These are phyloP conservation scores for Eimeria acervulina DNA, from an alignment of 169 alveolate genomes.

Conservation along the genomic window DNA sequence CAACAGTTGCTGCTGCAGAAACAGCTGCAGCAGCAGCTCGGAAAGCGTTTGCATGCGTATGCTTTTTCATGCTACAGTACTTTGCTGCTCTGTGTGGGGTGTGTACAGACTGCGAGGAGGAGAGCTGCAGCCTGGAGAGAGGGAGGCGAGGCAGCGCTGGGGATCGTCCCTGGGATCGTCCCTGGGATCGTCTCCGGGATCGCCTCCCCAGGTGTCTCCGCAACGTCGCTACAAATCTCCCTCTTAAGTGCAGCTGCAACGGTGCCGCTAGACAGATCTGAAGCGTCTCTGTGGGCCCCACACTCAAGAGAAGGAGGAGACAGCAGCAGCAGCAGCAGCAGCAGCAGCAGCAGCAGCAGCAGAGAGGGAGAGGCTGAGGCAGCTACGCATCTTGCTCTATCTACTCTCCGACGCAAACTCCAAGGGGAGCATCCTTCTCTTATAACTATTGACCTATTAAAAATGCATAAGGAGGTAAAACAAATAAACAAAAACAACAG, in stretches of 20 bases:
- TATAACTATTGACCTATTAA: constrained; percentile 30
- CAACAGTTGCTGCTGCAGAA: no score
- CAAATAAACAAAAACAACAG: no score
- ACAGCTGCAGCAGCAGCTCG: not conserved
- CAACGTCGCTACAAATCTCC: not conserved
- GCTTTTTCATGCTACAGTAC: no score
- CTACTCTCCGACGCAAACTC: not conserved
- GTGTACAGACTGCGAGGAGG: not conserved
- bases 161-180: no score
- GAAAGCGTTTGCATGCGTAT: no score
- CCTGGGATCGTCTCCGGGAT: no score
- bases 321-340: not conserved
- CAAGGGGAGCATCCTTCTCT: constrained; percentile 61
- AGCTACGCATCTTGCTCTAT: not conserved
- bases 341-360: constrained; percentile 19
- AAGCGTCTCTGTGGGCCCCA: no score
- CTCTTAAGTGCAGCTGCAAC: no score
- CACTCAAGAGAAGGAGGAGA: not conserved
- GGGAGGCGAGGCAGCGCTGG: no score
- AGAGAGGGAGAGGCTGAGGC: not conserved
- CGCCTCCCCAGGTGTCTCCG: not conserved
- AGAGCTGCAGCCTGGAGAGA: not conserved
- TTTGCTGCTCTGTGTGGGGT: not conserved
- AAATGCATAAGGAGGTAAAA: not conserved
- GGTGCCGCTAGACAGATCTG: no score